Evolutionary conservation across 2,329 filamentous ascomycete genomes (phyloP).

Genomic region (Colletotrichum cordylinicola): DNA sequence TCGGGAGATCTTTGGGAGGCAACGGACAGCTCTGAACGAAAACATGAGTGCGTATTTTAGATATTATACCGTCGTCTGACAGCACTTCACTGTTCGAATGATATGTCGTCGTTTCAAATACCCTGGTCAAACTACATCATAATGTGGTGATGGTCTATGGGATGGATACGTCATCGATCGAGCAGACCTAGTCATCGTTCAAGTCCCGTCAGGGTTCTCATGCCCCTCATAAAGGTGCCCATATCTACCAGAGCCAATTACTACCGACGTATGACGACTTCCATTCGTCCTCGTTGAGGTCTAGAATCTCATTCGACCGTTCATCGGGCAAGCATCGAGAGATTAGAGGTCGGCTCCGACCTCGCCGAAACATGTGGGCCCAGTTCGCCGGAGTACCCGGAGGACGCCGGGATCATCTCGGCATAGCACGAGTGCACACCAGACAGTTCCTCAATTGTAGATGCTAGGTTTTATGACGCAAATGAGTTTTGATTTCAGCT

Average conservation of each 20-base stretch:
- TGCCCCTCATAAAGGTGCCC: not conserved
- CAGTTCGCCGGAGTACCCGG: not conserved
- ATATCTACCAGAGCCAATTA: not conserved
- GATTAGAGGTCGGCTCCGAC: fast-evolving
- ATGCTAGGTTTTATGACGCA: fast-evolving
- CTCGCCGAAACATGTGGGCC: not conserved
- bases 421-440: not conserved
- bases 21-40: not conserved
- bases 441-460: not conserved
- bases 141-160: not conserved
- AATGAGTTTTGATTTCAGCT: fast-evolving
- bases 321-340: not conserved
- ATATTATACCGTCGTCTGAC: fast-evolving
- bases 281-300: not conserved
- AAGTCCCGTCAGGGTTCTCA: not conserved
- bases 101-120: not conserved
- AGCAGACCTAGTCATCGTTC: not conserved
- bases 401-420: not conserved
- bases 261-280: not conserved
- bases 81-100: not conserved
- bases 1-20: not conserved
- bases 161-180: constrained; percentile 10
- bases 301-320: not conserved
- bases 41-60: not conserved
- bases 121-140: not conserved